Evolutionary conservation across 1,139 yeast genomes (phyloP), one percentile per base, ranked within the genome.

Genomic region (Pichia sp.): DNA sequence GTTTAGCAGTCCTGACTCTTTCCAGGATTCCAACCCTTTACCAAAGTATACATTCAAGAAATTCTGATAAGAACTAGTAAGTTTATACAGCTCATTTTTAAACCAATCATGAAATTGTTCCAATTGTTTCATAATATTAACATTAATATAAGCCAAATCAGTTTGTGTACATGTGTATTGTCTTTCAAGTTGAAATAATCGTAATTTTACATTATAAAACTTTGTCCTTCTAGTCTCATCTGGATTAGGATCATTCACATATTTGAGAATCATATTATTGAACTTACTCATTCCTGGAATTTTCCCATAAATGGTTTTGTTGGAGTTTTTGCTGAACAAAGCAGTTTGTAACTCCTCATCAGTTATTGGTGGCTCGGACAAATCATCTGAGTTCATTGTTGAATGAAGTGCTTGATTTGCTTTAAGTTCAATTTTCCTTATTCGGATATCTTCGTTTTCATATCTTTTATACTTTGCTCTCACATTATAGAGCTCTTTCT

Each of bases 181-280:
- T 51, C 69, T 67, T 41, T 72, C 76, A 40, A 74, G 61, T 10
- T 67, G 66, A 9, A 58, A 58, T 3, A 75, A 63, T 49, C 69
- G 68, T 19, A 61, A 53, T 37, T 67, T 68, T 30, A 75, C 55
- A 28, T 63, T 60, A 4, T 59, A 51, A 8, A 73, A 62, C 45
- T 67, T 67, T 43, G 71, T 75, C 46, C 68, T 67, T 36, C 79
- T 59, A 1, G 82, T 74, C 48, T 69, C 68, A 41, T 73, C 76
- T 0, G 81, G 80, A 47, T 75, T 71, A 39, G 71, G 72, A 50
- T 76, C 81, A 44, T 74, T 74, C 9, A 47, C 51, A 42, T 74
- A 74, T 48, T 74, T 78, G 32, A 66, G 61, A 3, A 75, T 74
- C 46, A 73, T 75, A 52, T 68, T 74, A 15, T 77, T 70, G 19